A percentile compares a stretch with the other conserved stretches of the same genome.
Conservation (phyloP, 2,329 filamentous ascomycete genomes). For the Paecilomyces sp. region DNA sequence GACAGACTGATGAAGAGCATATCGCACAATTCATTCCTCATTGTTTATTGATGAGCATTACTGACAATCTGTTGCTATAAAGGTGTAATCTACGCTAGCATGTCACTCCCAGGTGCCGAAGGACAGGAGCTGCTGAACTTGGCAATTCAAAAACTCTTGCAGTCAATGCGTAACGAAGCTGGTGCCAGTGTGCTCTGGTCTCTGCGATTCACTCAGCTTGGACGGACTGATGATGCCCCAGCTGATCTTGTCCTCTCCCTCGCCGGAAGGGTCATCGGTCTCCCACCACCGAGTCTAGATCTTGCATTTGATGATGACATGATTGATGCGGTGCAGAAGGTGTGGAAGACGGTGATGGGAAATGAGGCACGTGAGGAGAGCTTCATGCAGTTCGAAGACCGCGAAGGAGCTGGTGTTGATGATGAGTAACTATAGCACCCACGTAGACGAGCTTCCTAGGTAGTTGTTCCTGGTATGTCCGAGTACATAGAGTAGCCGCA, state of each 20-base stretch:
- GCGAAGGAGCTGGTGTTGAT: slow-evolving; percentile 51
- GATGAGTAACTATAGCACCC: slow-evolving; percentile 29
- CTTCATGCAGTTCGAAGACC: slow-evolving; percentile 75
- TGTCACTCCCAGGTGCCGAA: slow-evolving; percentile 26
- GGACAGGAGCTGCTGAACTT: slow-evolving; percentile 34
- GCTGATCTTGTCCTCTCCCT: slow-evolving; percentile 14
- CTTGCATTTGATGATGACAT: slow-evolving; percentile 67
- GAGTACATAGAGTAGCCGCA: background rate
- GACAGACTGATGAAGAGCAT: slow-evolving; percentile 70
- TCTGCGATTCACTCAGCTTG: slow-evolving; percentile 45
- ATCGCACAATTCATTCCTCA: slow-evolving; percentile 9
- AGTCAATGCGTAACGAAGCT: slow-evolving; percentile 20
- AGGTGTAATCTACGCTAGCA: slow-evolving; percentile 55
- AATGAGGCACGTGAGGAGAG: slow-evolving; percentile 42
- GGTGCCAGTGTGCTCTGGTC: slow-evolving; percentile 44
- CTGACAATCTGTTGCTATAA: slow-evolving; percentile 25
- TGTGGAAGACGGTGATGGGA: slow-evolving; percentile 61
- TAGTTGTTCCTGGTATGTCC: background rate
- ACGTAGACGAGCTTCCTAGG: background rate
- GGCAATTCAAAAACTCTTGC: slow-evolving; percentile 36
- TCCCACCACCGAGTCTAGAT: slow-evolving; percentile 55
- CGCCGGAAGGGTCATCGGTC: slow-evolving; percentile 44
- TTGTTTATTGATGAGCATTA: slow-evolving; percentile 9
- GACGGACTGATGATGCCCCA: slow-evolving; percentile 12
- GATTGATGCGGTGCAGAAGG: slow-evolving; percentile 58